These are phyloP conservation scores for Venturia pyrina DNA, from an alignment of 2,329 filamentous ascomycete genomes.

Conservation along the genomic window DNA sequence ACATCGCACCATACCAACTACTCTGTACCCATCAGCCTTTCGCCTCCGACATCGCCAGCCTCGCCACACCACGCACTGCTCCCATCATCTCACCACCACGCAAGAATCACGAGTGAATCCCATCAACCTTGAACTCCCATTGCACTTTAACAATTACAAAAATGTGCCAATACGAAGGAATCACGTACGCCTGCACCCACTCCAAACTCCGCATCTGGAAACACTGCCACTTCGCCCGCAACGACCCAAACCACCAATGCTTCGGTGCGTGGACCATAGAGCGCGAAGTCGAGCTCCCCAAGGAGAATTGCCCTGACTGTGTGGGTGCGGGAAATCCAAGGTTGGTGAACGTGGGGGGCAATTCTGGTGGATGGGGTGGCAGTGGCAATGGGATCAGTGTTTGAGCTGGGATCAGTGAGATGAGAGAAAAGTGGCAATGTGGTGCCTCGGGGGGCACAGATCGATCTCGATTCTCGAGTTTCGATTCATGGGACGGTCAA, in stretches of 20 bases:
- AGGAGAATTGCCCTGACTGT: constrained; percentile 43
- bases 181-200: constrained; percentile 56
- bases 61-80: not conserved
- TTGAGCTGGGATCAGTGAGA: not conserved
- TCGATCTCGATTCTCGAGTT: constrained; percentile 14
- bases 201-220: constrained; percentile 49
- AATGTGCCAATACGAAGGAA: constrained; percentile 66
- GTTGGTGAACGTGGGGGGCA: constrained; percentile 13
- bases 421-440: too few species aligned
- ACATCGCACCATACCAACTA: not conserved
- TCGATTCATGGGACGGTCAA: constrained; percentile 6
- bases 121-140: not conserved
- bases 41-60: not conserved
- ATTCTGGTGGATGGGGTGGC: not conserved
- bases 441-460: not conserved
- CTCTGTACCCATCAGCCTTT: constrained; percentile 1
- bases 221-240: constrained; percentile 66
- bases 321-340: constrained; percentile 13
- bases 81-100: not conserved
- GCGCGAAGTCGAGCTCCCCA: constrained; percentile 49
- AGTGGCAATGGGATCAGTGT: not conserved
- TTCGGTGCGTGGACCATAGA: constrained; percentile 54
- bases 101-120: not conserved
- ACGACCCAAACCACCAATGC: constrained; percentile 60
- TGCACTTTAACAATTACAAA: not conserved